phyloP scores from a whole-genome alignment of 2,329 filamentous ascomycete species.

The Sporothrix inflata region DNA sequence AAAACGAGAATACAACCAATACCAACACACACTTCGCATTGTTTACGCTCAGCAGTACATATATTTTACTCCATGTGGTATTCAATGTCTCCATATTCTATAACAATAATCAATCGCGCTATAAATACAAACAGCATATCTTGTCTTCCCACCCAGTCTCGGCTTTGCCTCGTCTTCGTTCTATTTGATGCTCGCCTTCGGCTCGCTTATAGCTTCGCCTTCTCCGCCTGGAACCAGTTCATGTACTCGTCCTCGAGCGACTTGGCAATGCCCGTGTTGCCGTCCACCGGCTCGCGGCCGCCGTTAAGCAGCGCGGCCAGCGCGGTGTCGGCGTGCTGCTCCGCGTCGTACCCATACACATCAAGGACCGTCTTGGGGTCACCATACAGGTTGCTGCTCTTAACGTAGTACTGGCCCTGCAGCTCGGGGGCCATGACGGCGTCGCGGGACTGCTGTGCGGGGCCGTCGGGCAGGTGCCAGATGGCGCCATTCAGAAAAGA shows the following conservation, averaged over 20 bases:
- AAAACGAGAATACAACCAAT: no score
- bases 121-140: not conserved
- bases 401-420: conserved; percentile 42
- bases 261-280: conserved; percentile 21
- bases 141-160: not conserved
- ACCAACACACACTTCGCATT: no score
- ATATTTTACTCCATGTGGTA: not conserved
- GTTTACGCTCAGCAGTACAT: no score
- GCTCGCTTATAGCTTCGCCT: conserved; percentile 16
- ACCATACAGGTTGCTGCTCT: conserved; percentile 53
- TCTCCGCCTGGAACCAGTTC: conserved; percentile 25
- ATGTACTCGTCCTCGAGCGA: conserved; percentile 24
- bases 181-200: no score
- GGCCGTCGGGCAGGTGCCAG: conserved; percentile 52
- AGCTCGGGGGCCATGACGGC: conserved; percentile 47
- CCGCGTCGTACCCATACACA: conserved; percentile 54
- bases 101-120: not conserved
- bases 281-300: conserved; percentile 24
- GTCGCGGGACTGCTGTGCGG: conserved; percentile 47
- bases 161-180: not conserved
- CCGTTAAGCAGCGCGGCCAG: conserved; percentile 22
- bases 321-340: conserved; percentile 35
- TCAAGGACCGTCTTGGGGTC: conserved; percentile 51
- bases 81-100: not conserved
- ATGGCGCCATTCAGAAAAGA: conserved; percentile 51